phyloP scores from a whole-genome alignment of 1,139 yeast genomes.

The Candida neerlandica region DNA sequence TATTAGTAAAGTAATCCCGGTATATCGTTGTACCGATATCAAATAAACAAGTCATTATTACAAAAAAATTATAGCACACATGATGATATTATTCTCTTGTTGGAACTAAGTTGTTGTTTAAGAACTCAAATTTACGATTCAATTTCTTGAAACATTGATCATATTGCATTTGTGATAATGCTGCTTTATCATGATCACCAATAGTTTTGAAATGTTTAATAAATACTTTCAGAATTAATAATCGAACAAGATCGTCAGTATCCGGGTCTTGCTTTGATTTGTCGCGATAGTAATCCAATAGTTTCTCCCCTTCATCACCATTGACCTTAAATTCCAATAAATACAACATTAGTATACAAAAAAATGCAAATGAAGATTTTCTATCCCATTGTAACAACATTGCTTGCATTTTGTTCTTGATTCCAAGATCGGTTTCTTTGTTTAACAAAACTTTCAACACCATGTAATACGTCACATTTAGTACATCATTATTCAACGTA shows the following conservation, averaged over 20 bases:
- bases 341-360: slow-evolving; percentile 6
- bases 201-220: slow-evolving; percentile 18
- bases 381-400: slow-evolving; percentile 1
- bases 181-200: slow-evolving; percentile 28
- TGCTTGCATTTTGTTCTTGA: neutral
- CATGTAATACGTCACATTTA: slow-evolving; percentile 16
- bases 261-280: neutral
- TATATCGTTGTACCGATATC: neutral
- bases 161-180: slow-evolving; percentile 27
- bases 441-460: neutral
- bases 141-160: slow-evolving; percentile 19
- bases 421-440: neutral
- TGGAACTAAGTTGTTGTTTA: slow-evolving; percentile 14
- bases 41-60: neutral
- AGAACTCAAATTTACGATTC: slow-evolving; percentile 20
- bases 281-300: slow-evolving; percentile 1
- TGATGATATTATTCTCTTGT: slow-evolving; percentile 1
- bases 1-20: slow-evolving; percentile 1
- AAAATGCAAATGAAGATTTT: slow-evolving; percentile 6
- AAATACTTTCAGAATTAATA: slow-evolving; percentile 25
- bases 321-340: slow-evolving; percentile 8
- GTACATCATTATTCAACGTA: slow-evolving; percentile 19
- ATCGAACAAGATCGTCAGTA: slow-evolving; percentile 19
- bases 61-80: neutral
- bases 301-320: slow-evolving; percentile 4